phyloP scores from a whole-genome alignment of 805 yeast genomes.

The Starmerella scarabaei region DNA sequence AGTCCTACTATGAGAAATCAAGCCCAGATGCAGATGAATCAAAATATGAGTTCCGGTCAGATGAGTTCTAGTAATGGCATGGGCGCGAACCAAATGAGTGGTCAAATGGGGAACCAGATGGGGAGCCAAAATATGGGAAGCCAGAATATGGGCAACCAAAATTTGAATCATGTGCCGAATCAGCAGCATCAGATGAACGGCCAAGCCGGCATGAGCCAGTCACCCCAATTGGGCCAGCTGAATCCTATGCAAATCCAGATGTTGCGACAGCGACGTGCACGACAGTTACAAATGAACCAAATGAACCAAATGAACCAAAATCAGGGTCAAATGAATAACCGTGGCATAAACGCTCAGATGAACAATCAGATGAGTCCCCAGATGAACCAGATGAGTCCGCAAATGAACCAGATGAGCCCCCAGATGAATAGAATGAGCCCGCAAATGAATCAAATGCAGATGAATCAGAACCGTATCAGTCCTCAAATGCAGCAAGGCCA shows the following conservation, averaged over 20 bases:
- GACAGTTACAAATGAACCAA: slow-evolving; percentile 2
- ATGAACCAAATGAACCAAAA: slow-evolving; percentile 8
- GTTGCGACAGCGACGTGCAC: not conserved
- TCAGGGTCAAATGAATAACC: no score
- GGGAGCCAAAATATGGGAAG: not conserved
- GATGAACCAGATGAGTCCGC: slow-evolving; percentile 2
- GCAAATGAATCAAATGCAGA: not conserved
- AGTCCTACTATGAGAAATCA: not conserved
- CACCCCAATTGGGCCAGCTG: no score
- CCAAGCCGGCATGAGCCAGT: slow-evolving; percentile 1
- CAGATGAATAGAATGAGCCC: slow-evolving; percentile 5
- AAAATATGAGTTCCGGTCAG: no score
- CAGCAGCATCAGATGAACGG: slow-evolving; percentile 2
- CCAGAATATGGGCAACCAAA: not conserved
- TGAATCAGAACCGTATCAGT: slow-evolving; percentile 4
- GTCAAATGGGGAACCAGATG: slow-evolving; percentile 3
- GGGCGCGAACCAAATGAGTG: slow-evolving; percentile 1
- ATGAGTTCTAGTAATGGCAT: no score
- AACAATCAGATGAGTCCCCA: not conserved
- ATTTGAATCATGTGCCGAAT: no score
- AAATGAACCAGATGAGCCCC: not conserved
- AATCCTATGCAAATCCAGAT: slow-evolving; percentile 3
- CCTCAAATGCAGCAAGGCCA: slow-evolving; percentile 1
- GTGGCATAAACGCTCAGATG: not conserved
- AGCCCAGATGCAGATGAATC: not conserved